Base-by-base conservation (phyloP, 164 flowering plant species). In the Vitis riparia region DNA sequence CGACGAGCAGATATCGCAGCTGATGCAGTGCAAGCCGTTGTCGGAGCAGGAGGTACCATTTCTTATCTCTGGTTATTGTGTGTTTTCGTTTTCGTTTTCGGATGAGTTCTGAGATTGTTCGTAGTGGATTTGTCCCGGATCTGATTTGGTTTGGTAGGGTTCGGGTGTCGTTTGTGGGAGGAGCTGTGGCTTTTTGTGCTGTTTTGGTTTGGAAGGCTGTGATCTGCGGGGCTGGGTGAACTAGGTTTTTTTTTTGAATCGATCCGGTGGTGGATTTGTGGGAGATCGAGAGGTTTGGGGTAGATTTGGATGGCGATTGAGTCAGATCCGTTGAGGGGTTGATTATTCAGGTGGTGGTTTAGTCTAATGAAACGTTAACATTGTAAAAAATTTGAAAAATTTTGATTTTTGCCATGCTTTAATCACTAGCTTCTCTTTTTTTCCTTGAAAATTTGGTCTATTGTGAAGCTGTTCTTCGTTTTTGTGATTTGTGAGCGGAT, bases 1-100 rank as follows among this genome's bases (percentile, higher is more conserved):
- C 53, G 98, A 93, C 68, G 91, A 89, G 79, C 85, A 93, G 88
- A 93, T 93, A 78, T 59, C 79, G 7, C 97, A 90, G 89, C 96
- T 93, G 59, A 89, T 90, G 98, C 98, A 93, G 91, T 93, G 98
- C 91, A 91, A 89, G 75, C 98, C 97, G 70, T 83, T 91, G 72
- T 88, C 92, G 19, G 97, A 91, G 68, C 91, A 80, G 78, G 96
- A 93, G 94, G 97, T 93, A 63, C 51, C 32, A 19, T 49, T 48
- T 51, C 10, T 17, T 63, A 68, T 27, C 53, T 62, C 30, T 51
- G 51, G 19, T 55, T 14, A 13, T 58, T 37, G 6, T 7, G 50
- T 73, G 13, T 51, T 15, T 66, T 68, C 8, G 48, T 32, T 16
- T 55, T 50, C 3, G 5, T 3, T 49, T 27, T 50, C 55, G 23